Evolutionary conservation across 192 early-diverging fungal species (phyloP), one percentile per base, ranked within the genome.

Genomic region (Mortierella antarctica): DNA sequence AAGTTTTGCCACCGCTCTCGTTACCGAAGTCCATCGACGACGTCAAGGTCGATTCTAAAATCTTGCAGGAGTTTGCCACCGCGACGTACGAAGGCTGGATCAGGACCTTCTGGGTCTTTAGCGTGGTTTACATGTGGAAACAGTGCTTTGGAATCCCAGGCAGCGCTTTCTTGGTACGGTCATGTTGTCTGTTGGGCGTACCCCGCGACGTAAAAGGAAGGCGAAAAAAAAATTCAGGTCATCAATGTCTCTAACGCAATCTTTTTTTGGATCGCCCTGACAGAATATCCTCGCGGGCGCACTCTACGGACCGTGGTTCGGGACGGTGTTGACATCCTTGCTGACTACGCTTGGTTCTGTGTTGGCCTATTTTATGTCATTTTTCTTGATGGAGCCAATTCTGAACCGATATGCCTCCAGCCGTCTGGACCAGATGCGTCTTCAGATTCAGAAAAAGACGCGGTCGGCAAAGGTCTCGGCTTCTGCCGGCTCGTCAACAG

Each of bases 121-220:
- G 78, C 7, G 67, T 80, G 2, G 65, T 89, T 10, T 89, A 89
- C 62, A 62, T 89, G 17, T 89, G 88, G 88, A 85, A 89, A 45
- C 88, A 89, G 60, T 84, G 81, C 31, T 89, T 87, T 82, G 86
- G 86, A 46, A 83, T 89, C 48, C 88, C 88, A 23, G 88, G 88
- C n/a, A 84, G 84, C 39, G 82, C 87, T 9, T 81, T 89, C 18
- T 62, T 89, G 59, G 83, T 84, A 84, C 67, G 66, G 7, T 48
- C 46, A 6, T 69, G 7, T 46, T 69, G 14, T 41, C 15, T 4
- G 0, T 63, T 45, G 1, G 18, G 15, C 10, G 20, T 39, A 54
- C 20, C 20, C n/a, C 45, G 42, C 41, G 46, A 18, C 13, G 46
- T 7, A 51, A 40, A 48, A 50, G 40, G 18, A 41, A 2, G 39